Base-by-base conservation (phyloP, 2,329 filamentous ascomycete species). In the Talaromyces sp. region DNA sequence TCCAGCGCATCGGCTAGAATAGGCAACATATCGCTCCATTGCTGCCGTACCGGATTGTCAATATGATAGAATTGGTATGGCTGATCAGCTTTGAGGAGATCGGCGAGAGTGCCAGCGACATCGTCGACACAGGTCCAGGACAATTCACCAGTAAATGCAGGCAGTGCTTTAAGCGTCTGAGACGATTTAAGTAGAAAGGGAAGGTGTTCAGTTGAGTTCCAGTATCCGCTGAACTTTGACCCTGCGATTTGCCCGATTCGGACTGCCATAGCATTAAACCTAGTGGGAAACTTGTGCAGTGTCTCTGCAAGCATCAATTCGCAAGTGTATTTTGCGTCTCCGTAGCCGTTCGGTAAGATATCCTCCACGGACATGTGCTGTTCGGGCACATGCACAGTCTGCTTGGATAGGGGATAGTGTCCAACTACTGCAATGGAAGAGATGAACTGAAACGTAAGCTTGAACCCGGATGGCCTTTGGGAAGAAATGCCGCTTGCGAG, bases 201-300 rank as follows among this genome's bases (percentile, higher is more conserved):
- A n/a, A 86, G 73, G 66, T 86, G 82, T 69, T 86, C 84, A 24
- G 76, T 75, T 0, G 79, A 73, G 67, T 87, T 87, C 85, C 85
- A 87, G 68, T 81, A 82, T 0, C 84, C 85, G 63, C 73, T 84
- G 0, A 62, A 75, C 3, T 69, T 78, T 0, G 80, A 82, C 0
- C 85, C 85, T 1, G 84, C 76, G 37, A 87, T 82, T 70, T 87
- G 85, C 0, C 82, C 85, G 0, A 80, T 73, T 0, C 85, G 78
- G 0, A 83, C 79, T 0, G 70, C 72, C 73, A 78, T 81, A 0
- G 80, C 65, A 16, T 76, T 77, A 72, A 86, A 84, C 1, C 67
- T 72, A 1, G 74, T 62, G 0, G 79, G 78, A 66, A 80, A 71
- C 13, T 72, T 68, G 61, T 80, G 78, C 3, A 85, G 70, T 0